phyloP scores from a whole-genome alignment of 306 rosid genomes.

The Medicago truncatula region DNA sequence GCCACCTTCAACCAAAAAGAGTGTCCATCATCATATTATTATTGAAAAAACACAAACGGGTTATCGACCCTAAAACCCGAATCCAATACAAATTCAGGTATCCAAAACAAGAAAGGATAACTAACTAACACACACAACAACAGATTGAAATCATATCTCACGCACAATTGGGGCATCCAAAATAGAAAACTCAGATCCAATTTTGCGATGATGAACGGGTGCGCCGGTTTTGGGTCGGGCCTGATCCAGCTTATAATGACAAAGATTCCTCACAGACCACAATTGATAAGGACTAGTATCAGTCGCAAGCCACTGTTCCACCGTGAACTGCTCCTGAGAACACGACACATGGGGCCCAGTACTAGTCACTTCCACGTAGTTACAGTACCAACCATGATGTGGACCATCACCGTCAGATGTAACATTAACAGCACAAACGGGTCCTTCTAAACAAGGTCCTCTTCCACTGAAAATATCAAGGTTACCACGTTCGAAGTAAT shows the following conservation, averaged over 20 bases:
- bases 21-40: neutral
- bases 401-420: constrained; percentile 79
- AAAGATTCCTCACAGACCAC: constrained; percentile 55
- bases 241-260: constrained; percentile 34
- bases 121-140: neutral
- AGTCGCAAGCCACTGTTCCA: constrained; percentile 88
- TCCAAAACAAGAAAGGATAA: neutral
- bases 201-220: neutral
- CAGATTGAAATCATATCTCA: constrained; percentile 2
- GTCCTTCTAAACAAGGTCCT: constrained; percentile 64
- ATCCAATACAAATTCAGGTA: neutral
- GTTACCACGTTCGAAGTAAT: constrained; percentile 91
- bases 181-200: constrained; percentile 41
- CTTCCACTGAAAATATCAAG: constrained; percentile 86
- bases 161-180: neutral
- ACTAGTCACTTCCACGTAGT: constrained; percentile 75
- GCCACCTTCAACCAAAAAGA: too few relatives aligned
- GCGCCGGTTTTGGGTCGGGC: constrained; percentile 19
- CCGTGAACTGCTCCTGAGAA: constrained; percentile 49
- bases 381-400: constrained; percentile 92
- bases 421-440: constrained; percentile 74
- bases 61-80: constrained; percentile 9
- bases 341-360: constrained; percentile 68
- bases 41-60: constrained; percentile 33
- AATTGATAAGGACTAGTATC: constrained; percentile 76